Base-by-base conservation (phyloP, 1,284 basidiomycete species). In the Fomitopsis pinicola region DNA sequence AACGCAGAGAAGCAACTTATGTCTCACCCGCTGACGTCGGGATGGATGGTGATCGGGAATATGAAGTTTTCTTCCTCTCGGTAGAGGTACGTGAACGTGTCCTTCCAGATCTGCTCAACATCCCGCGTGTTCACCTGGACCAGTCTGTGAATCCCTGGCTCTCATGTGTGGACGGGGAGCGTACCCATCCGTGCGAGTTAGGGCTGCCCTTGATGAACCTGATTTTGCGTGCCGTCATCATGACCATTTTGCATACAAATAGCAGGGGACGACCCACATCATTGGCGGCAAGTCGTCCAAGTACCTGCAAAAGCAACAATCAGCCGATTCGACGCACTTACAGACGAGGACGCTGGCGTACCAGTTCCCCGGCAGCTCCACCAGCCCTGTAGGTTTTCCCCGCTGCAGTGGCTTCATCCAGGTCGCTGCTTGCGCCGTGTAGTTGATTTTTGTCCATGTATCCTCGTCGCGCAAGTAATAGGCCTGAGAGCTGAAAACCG, bases 391-490 rank as follows among this genome's bases (percentile, higher is more conserved):
- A 50, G 80, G 78, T 38, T 87, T 85, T 1, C 90, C 91, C 55
- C 80, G 78, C 55, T 75, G 72, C 3, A 92, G 78, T 0, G 91
- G 89, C 68, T 88, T 84, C 91, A 92, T 93, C 91, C 90, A 93
- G 0, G 78, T 79, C 63, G 80, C 71, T 3, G 91, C 89, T 35
- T 80, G 72, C 19, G 81, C 77, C 3, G 73, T 69, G 71, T 91
- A 91, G 69, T 91, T 78, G 63, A 92, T 91, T 71, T 89, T 89
- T 38, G 83, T 87, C 89, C 91, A 92, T 3, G 74, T 74, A 67
- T 93, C 89, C 62, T 84, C 78, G 62, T 87, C 85, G 44, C 88
- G 80, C 46, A 91, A 75, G 71, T 87, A 91, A 70, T 84, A 91
- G 17, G 85, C 82, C 68, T 89, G 84, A 52, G 82, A 87, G 68